Conservation (phyloP, 352 stramenopile genomes). For the Hyaloperonospora brassicae region DNA sequence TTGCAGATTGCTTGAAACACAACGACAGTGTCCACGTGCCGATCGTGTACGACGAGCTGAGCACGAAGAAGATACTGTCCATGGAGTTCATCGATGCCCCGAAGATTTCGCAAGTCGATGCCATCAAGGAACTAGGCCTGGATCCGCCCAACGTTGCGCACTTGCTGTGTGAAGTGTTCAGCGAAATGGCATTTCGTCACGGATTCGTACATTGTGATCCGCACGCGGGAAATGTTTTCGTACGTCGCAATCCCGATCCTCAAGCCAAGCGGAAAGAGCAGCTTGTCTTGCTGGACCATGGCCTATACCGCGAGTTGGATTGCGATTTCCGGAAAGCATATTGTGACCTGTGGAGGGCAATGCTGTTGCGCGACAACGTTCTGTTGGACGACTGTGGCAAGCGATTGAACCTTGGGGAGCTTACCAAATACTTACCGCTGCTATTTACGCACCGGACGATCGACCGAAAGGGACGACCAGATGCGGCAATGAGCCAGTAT, state of each 20-base stretch:
- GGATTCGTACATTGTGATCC: conserved; percentile 96
- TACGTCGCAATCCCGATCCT: conserved; percentile 51
- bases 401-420: conserved; percentile 44
- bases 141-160: conserved; percentile 73
- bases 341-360: conserved; percentile 91
- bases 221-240: conserved; percentile 92
- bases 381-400: conserved; percentile 57
- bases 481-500: conserved; percentile 52
- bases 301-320: conserved; percentile 92
- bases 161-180: conserved; percentile 89
- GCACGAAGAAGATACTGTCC: conserved; percentile 86
- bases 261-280: conserved; percentile 55
- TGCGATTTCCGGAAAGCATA: conserved; percentile 91
- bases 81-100: conserved; percentile 97
- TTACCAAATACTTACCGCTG: conserved; percentile 69
- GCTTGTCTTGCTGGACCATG: conserved; percentile 96
- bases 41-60: conserved; percentile 77
- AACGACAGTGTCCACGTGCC: conserved; percentile 73
- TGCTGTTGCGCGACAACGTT: conserved; percentile 86
- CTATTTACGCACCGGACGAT: conserved; percentile 84
- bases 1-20: conserved; percentile 47
- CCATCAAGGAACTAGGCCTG: conserved; percentile 76
- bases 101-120: conserved; percentile 87
- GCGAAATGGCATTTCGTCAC: conserved; percentile 91
- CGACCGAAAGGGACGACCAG: conserved; percentile 46